These are phyloP conservation scores for Lecanosticta acicola DNA, from an alignment of 2,329 filamentous ascomycete species.

Conservation along the genomic window DNA sequence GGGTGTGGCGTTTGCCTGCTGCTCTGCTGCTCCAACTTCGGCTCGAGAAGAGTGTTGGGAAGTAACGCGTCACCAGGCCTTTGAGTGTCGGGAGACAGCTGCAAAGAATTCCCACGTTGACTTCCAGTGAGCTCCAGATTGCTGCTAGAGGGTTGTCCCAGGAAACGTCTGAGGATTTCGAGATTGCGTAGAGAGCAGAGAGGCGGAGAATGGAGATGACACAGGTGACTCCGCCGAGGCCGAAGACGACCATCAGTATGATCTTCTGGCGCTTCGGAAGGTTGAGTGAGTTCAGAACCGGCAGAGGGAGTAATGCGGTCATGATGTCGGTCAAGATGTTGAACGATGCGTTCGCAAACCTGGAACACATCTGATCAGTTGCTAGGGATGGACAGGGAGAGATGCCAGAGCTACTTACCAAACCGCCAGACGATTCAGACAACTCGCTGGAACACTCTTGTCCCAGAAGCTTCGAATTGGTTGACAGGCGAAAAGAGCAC, in stretches of 20 bases:
- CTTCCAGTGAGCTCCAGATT: constrained; percentile 24
- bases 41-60: constrained; percentile 22
- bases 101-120: constrained; percentile 28
- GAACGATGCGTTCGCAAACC: constrained; percentile 29
- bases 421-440: constrained; percentile 25
- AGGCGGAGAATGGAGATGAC: constrained; percentile 26
- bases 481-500: constrained; percentile 28
- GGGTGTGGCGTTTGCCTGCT: constrained; percentile 1
- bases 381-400: background rate
- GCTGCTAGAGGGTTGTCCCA: constrained; percentile 28
- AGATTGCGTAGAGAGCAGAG: constrained; percentile 24
- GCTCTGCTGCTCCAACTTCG: background rate
- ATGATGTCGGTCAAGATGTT: constrained; percentile 33
- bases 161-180: constrained; percentile 21
- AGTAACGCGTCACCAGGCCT: constrained; percentile 24
- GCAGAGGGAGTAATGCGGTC: constrained; percentile 31
- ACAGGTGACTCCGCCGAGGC: constrained; percentile 29
- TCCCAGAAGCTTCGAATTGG: constrained; percentile 31
- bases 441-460: constrained; percentile 15
- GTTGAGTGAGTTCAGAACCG: constrained; percentile 28
- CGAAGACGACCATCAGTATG: constrained; percentile 32
- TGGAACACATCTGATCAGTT: constrained; percentile 1
- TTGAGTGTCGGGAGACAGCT: constrained; percentile 27
- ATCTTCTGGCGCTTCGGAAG: constrained; percentile 27
- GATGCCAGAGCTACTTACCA: constrained; percentile 20